Percentiles rank a stretch among this genome's conserved stretches.
Evolutionary conservation across 768 basidiomycete genomes (phyloP).

Genomic region (Russula emetica): DNA sequence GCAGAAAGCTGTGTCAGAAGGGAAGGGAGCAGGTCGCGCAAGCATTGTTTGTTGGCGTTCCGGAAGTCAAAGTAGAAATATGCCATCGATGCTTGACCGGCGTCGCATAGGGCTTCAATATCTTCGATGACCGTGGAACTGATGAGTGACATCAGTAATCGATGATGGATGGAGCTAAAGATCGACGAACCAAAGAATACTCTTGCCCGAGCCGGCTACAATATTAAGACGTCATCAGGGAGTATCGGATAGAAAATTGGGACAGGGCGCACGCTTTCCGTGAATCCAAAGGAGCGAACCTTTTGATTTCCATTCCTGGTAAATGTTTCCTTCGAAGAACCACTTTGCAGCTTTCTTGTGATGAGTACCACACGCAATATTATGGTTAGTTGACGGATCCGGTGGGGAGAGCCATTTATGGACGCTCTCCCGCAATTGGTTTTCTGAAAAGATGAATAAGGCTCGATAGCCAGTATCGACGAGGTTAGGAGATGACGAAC

Average conservation of each 20-base stretch:
- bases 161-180: background rate
- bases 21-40: background rate
- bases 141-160: background rate
- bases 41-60: background rate
- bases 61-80: background rate
- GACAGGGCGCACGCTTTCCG: background rate
- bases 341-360: background rate
- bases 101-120: background rate
- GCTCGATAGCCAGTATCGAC: too few species aligned
- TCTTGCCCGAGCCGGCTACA: background rate
- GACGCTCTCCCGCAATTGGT: background rate
- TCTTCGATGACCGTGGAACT: conserved; percentile 2
- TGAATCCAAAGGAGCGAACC: background rate
- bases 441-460: background rate
- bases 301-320: background rate
- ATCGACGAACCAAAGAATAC: background rate
- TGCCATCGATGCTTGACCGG: background rate
- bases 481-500: background rate
- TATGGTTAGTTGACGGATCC: conserved; percentile 2
- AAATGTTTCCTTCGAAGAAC: background rate
- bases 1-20: background rate
- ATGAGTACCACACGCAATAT: background rate
- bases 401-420: background rate
- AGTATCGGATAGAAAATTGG: background rate
- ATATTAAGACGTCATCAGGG: background rate